Base-by-base conservation (phyloP, 2,329 filamentous ascomycete species). In the Hawksworthiomyces lignivorus region DNA sequence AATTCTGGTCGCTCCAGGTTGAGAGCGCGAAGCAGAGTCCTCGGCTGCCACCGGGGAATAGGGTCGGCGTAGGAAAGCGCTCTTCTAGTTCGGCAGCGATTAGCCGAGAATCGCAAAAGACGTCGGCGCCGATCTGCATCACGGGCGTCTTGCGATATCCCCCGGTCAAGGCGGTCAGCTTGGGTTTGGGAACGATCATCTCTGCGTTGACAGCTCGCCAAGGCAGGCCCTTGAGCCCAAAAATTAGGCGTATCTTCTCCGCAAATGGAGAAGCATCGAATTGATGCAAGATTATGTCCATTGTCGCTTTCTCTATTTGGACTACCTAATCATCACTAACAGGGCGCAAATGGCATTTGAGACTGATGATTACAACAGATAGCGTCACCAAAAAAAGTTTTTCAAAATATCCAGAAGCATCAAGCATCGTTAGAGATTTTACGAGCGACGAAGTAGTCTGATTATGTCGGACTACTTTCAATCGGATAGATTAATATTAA, bases 61-160 rank as follows among this genome's bases (percentile, higher is more conserved):
- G 15, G 7, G 33, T 36, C 21, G 33, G 33, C n/a, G 21, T 36
- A 5, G 33, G 33, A 22, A 5, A 15, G 10, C 19, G 33, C n/a
- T 10, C 11, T 15, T 36, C 33, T 5, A 36, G 33, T n/a, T 36
- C 21, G 33, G 8, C 18, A 12, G 18, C 9, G n/a, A 36, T 36
- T 7, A 36, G 33, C 5, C 33, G 19, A 7, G 33, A 36, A n/a
- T 36, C 33, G 33, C 33, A 36, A n/a, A 22, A 36, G 20, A 36
- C 17, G 21, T 36, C 33, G 9, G 33, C 33, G 19, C 33, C 33
- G 21, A 36, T 36, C 21, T 36, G 33, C 18, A 36, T 17, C 18
- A 36, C 33, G 8, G 33, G 33, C 21, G 33, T 36, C n/a, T 36
- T 36, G 19, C 33, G 33, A 19, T 36, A 36, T 5, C 33, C 33